Conservation (phyloP, 495 filamentous ascomycete genomes). For the Hypoxylon rickii region DNA sequence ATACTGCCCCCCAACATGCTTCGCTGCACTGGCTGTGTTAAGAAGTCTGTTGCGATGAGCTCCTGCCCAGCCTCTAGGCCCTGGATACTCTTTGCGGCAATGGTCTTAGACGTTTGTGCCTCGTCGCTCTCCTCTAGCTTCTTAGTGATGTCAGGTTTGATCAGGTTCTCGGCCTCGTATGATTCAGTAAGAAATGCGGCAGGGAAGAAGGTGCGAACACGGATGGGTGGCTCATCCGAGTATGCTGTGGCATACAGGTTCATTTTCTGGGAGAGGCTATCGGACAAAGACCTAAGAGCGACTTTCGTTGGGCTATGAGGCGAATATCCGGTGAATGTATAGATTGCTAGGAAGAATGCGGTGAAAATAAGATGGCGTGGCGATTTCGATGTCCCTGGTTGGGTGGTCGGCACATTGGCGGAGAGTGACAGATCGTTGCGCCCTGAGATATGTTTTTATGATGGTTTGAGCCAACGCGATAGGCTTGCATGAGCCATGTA, state of each 20-base stretch:
- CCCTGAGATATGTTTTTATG: not conserved
- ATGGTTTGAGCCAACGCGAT: constrained; percentile 54
- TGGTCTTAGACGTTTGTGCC: constrained; percentile 63
- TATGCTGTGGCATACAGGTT: constrained; percentile 66
- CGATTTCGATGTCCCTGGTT: constrained; percentile 38
- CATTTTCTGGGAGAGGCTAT: constrained; percentile 76
- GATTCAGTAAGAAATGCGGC: constrained; percentile 72
- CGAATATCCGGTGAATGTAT: constrained; percentile 72
- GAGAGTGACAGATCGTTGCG: not conserved
- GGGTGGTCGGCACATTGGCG: not conserved
- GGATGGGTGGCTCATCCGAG: constrained; percentile 49
- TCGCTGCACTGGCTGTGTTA: constrained; percentile 3
- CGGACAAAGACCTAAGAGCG: constrained; percentile 75
- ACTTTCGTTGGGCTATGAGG: constrained; percentile 78
- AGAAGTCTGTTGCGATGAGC: constrained; percentile 3
- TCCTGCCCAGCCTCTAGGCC: constrained; percentile 62
- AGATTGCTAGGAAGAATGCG: constrained; percentile 69
- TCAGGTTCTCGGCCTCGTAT: constrained; percentile 70
- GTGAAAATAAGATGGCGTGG: constrained; percentile 79
- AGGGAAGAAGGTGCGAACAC: constrained; percentile 77
- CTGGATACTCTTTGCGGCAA: constrained; percentile 51
- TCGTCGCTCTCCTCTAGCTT: constrained; percentile 74
- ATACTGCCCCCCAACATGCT: constrained; percentile 5
- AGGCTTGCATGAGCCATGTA: constrained; percentile 73
- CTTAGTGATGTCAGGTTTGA: constrained; percentile 78